Evolutionary conservation across 345 rosid genomes (phyloP).

Genomic region (Xanthoceras sorbifolium): DNA sequence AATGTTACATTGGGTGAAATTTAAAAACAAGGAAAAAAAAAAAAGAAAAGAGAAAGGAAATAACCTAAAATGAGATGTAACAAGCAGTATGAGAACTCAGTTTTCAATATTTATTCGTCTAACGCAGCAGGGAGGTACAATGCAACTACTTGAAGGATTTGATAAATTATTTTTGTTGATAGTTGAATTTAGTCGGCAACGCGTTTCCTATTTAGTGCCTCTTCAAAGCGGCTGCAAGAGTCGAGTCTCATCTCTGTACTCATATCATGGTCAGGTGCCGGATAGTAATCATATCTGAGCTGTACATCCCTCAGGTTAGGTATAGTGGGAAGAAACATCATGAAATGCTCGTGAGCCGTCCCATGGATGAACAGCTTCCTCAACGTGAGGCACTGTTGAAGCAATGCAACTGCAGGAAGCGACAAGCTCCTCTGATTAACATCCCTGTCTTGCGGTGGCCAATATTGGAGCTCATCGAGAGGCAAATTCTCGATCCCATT

Average conservation of each 20-base stretch:
- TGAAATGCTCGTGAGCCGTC: constrained; percentile 91
- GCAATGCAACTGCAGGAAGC: constrained; percentile 71
- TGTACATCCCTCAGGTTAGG: constrained; percentile 78
- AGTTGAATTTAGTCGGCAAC: constrained; percentile 51
- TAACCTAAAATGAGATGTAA: neutral
- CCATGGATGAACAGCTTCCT: constrained; percentile 96
- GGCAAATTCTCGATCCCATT: constrained; percentile 59
- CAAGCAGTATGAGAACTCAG: neutral
- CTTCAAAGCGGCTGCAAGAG: constrained; percentile 87
- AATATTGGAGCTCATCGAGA: constrained; percentile 74
- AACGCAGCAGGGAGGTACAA: neutral
- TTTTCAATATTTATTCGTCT: neutral
- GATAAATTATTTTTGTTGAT: neutral
- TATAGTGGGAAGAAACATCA: constrained; percentile 63
- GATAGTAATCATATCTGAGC: constrained; percentile 88
- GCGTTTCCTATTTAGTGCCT: constrained; percentile 55
- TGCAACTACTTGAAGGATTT: neutral
- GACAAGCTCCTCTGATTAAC: constrained; percentile 84
- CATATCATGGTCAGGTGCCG: constrained; percentile 91
- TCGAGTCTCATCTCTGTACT: constrained; percentile 88
- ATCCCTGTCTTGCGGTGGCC: constrained; percentile 92
- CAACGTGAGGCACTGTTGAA: constrained; percentile 51
- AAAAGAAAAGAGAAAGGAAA: neutral
- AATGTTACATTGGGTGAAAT: neutral
- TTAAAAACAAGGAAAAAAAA: neutral